These are phyloP conservation scores for Silybum marianum DNA, from an alignment of 129 eudicot species.

Conservation along the genomic window DNA sequence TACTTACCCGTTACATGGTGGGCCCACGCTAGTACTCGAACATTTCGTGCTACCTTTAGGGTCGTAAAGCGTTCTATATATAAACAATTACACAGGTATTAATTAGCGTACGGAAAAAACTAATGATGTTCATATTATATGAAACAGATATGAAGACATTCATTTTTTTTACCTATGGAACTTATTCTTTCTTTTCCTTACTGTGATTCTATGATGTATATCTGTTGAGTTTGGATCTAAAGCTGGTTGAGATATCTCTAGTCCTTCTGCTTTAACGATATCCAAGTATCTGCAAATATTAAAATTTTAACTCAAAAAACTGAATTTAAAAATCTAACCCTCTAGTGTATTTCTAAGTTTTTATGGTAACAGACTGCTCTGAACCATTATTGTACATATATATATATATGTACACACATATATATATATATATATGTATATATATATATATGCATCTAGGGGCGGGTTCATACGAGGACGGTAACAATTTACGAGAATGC, in stretches of 20 bases:
- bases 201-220: conserved; percentile 90
- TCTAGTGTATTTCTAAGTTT: neutral
- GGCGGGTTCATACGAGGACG: no score
- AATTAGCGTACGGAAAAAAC: neutral
- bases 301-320: neutral
- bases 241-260: conserved; percentile 98
- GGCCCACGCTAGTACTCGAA: conserved; percentile 64
- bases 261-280: conserved; percentile 69
- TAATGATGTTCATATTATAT: neutral
- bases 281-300: conserved; percentile 63
- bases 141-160: neutral
- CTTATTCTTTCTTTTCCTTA: conserved; percentile 53
- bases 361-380: neutral
- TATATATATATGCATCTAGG: no score
- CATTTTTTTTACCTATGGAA: conserved; percentile 60
- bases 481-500: no score
- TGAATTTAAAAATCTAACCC: neutral
- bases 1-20: conserved; percentile 91
- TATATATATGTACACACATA: no score
- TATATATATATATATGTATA: no score
- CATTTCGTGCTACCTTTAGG: conserved; percentile 70
- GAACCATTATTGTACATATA: no score
- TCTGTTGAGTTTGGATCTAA: conserved; percentile 86
- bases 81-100: conserved; percentile 3
- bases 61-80: conserved; percentile 67